phyloP scores from a whole-genome alignment of 192 early-diverging fungal genomes.

The Gonapodya prolifera region DNA sequence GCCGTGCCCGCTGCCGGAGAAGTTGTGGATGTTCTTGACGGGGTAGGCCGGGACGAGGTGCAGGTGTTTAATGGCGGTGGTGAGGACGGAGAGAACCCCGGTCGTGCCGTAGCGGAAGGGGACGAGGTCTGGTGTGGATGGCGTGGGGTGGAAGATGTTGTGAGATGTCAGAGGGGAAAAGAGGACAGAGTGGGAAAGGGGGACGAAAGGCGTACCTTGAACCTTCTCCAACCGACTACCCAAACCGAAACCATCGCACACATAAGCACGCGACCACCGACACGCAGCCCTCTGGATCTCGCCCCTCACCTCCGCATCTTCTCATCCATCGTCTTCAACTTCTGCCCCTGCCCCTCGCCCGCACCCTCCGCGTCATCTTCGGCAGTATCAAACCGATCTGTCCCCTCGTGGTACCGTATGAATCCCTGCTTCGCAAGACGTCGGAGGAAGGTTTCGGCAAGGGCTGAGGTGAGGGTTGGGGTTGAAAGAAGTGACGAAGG shows the following conservation, averaged over 20 bases:
- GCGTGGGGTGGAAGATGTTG: too few relatives aligned
- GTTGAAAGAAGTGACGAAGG: too few relatives aligned
- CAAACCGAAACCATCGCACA: too few relatives aligned
- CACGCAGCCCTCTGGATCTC: neutral
- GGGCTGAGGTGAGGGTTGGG: conserved; percentile 49
- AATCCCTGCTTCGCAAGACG: conserved; percentile 43
- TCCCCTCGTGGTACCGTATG: conserved; percentile 22
- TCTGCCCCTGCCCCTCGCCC: conserved; percentile 27
- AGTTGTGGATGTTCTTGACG: conserved; percentile 59
- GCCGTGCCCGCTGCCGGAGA: conserved; percentile 29
- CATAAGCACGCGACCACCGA: neutral
- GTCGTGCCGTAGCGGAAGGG: conserved; percentile 72
- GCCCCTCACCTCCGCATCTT: conserved; percentile 23
- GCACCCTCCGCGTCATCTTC: conserved; percentile 43
- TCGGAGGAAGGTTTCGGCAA: conserved; percentile 48
- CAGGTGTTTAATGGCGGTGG: conserved; percentile 45
- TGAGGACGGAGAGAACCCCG: conserved; percentile 58
- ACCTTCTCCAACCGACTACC: conserved; percentile 41
- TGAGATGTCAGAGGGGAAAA: too few relatives aligned
- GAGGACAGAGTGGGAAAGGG: too few relatives aligned
- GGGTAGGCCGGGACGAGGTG: conserved; percentile 61
- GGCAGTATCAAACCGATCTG: conserved; percentile 10
- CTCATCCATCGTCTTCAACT: conserved; percentile 40
- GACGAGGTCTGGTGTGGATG: conserved; percentile 59
- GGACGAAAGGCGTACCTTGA: too few relatives aligned